Percentiles rank a stretch among this genome's conserved stretches.
Evolutionary conservation across 148 eudicot species (phyloP).

Genomic region (Nepenthes mirabilis): DNA sequence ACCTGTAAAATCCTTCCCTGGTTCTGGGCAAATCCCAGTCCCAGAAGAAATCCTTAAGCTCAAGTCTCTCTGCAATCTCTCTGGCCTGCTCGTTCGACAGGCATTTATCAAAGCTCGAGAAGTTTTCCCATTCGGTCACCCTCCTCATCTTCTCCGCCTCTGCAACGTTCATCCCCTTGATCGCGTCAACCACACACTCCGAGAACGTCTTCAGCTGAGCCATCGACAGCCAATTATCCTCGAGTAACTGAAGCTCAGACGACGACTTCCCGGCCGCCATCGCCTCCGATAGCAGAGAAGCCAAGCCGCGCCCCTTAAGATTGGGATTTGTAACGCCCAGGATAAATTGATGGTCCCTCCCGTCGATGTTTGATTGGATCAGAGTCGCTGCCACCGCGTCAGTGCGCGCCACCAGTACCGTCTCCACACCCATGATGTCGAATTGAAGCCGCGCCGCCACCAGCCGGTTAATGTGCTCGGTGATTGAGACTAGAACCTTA

Average conservation of each 20-base stretch:
- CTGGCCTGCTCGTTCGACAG: slow-evolving; percentile 41
- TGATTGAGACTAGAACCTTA: slow-evolving; percentile 49
- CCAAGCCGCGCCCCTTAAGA: slow-evolving; percentile 36
- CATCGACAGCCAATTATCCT: slow-evolving; percentile 46
- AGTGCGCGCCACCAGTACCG: slow-evolving; percentile 57
- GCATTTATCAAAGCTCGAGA: slow-evolving; percentile 40
- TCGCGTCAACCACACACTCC: slow-evolving; percentile 36
- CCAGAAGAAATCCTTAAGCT: slow-evolving; percentile 44
- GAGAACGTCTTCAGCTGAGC: slow-evolving; percentile 59
- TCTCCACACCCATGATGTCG: slow-evolving; percentile 70
- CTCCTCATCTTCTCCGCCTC: slow-evolving; percentile 45
- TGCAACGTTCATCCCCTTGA: slow-evolving; percentile 25
- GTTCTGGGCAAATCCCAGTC: slow-evolving; percentile 81
- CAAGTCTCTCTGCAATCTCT: slow-evolving; percentile 36
- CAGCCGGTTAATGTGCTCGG: slow-evolving; percentile 62
- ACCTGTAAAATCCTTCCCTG: slow-evolving; percentile 68
- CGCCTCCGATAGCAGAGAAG: slow-evolving; percentile 34
- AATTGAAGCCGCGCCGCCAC: slow-evolving; percentile 69
- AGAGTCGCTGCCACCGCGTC: slow-evolving; percentile 63
- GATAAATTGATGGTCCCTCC: slow-evolving; percentile 64
- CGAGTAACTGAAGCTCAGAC: slow-evolving; percentile 46
- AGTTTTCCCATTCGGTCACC: slow-evolving; percentile 43
- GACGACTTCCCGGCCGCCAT: slow-evolving; percentile 45
- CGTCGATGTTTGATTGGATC: slow-evolving; percentile 60
- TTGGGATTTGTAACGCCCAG: slow-evolving; percentile 50